phyloP scores from a whole-genome alignment of 176 grass and related monocot species.

The Carex cristatella region DNA sequence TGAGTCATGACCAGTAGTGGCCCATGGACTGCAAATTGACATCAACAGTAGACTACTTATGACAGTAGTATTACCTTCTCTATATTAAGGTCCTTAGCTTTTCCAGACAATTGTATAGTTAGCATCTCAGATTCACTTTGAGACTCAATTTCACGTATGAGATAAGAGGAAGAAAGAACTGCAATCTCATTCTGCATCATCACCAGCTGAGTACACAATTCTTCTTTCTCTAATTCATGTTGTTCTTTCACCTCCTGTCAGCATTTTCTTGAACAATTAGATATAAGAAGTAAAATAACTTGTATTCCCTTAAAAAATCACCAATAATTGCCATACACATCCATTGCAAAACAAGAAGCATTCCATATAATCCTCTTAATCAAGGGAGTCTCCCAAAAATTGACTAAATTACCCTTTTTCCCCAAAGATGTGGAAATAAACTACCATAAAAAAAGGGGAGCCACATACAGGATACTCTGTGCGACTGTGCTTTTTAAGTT shows the following conservation, averaged over 20 bases:
- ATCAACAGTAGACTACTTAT: not conserved
- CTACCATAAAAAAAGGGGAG: not conserved
- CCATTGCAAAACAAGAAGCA: not conserved
- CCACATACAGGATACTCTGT: not conserved
- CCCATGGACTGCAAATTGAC: not conserved
- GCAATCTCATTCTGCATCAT: slow-evolving; percentile 62
- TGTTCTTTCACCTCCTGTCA: slow-evolving; percentile 52
- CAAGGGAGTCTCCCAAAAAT: not conserved
- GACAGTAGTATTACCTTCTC: not conserved
- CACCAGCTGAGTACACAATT: slow-evolving; percentile 44
- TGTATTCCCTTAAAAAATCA: not conserved
- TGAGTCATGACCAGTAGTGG: not conserved
- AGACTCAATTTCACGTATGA: slow-evolving; percentile 79
- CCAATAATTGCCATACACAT: not conserved
- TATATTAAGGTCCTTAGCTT: too few relatives aligned
- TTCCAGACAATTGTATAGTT: too few relatives aligned
- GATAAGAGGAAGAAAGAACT: slow-evolving; percentile 57
- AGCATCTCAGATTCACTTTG: not conserved
- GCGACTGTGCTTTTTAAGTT: not conserved
- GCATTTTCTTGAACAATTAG: not conserved
- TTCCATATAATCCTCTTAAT: not conserved
- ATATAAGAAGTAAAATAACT: too few relatives aligned
- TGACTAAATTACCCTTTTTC: not conserved
- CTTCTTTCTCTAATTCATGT: slow-evolving; percentile 75
- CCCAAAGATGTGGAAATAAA: not conserved